Conservation (phyloP, 257 asterid genomes). For the Plantago major region DNA sequence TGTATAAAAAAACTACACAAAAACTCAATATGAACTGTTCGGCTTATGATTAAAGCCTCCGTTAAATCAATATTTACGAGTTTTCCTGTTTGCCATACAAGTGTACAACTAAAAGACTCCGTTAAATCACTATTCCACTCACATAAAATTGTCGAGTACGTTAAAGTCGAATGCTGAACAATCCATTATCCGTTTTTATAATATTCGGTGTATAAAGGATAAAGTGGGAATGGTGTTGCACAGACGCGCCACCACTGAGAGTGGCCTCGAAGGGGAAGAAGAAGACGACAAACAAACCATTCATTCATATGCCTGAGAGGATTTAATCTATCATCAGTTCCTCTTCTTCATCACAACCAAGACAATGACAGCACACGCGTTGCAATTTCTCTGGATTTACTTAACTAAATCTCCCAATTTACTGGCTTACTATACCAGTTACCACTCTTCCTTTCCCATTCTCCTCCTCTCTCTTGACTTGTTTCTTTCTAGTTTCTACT, state of each 20-base stretch:
- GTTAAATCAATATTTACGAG: too few relatives aligned
- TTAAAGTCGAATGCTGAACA: too few relatives aligned
- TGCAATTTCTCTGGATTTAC: too few relatives aligned
- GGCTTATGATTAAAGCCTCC: too few relatives aligned
- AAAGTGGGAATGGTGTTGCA: background rate
- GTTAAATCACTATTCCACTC: too few relatives aligned
- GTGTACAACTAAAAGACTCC: too few relatives aligned
- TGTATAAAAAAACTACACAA: too few relatives aligned
- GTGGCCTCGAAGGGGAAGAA: conserved; percentile 8
- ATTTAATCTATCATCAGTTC: conserved; percentile 12
- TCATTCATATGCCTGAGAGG: conserved; percentile 23
- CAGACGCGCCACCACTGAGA: conserved; percentile 37
- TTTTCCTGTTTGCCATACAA: too few relatives aligned
- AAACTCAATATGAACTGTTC: too few relatives aligned
- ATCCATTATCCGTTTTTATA: too few relatives aligned
- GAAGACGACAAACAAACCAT: conserved; percentile 30
- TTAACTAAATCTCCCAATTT: background rate
- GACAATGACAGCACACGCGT: background rate
- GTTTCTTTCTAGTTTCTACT: background rate
- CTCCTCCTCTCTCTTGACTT: conserved; percentile 9
- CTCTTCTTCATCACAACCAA: background rate
- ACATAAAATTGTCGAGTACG: too few relatives aligned
- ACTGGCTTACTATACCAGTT: background rate
- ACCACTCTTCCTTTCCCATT: conserved; percentile 4
- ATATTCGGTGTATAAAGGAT: too few relatives aligned